Evolutionary conservation across 225 moss, liverwort and hornwort species (phyloP).

Genomic region (Rhytidiadelphus loreus): DNA sequence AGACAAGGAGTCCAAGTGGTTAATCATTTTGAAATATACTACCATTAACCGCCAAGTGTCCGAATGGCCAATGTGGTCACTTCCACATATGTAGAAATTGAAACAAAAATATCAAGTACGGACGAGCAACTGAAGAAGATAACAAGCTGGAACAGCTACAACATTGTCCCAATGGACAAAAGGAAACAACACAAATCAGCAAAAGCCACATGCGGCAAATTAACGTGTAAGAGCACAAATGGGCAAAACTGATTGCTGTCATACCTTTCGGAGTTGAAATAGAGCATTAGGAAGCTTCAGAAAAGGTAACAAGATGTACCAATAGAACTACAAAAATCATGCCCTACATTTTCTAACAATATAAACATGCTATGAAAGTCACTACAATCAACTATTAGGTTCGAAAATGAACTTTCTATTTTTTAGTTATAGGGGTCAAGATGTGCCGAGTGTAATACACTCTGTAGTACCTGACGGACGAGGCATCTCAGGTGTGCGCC

Average conservation of each 20-base stretch:
- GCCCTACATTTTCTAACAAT: not conserved
- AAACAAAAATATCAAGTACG: not conserved
- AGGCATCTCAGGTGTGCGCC: conserved; percentile 52
- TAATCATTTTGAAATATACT: not conserved
- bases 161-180: not conserved
- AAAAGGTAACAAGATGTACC: not conserved
- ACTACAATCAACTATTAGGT: not conserved
- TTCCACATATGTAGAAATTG: not conserved
- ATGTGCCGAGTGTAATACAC: not conserved
- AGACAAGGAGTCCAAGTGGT: not conserved
- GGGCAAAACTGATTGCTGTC: not conserved
- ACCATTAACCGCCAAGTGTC: not conserved
- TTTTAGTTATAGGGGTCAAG: not conserved
- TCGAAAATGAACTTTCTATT: not conserved
- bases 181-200: not conserved
- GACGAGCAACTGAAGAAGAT: not conserved
- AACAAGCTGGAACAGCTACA: not conserved
- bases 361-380: not conserved
- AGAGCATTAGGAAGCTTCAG: not conserved
- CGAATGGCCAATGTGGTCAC: not conserved
- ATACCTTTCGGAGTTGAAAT: not conserved
- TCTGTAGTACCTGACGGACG: conserved; percentile 26
- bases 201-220: not conserved
- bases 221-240: not conserved
- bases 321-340: not conserved